Evolutionary conservation across 2,329 filamentous ascomycete genomes (phyloP).

Genomic region (Penicillium occitanis): DNA sequence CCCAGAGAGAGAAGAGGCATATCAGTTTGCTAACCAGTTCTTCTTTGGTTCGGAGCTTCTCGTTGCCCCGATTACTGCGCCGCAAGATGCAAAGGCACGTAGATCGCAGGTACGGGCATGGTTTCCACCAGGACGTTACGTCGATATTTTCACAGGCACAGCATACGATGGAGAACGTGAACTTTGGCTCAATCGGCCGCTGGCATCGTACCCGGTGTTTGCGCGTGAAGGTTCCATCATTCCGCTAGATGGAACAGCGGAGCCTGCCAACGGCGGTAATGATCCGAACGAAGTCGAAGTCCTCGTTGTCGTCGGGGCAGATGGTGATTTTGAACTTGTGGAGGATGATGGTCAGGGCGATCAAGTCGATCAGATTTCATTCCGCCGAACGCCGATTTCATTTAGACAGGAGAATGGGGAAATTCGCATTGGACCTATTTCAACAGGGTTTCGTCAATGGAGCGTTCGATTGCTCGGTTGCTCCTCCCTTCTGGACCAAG

Average conservation of each 20-base stretch:
- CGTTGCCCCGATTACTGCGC: constrained; percentile 57
- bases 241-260: constrained; percentile 51
- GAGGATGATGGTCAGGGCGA: constrained; percentile 10
- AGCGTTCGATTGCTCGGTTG: constrained; percentile 9
- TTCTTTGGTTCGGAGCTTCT: constrained; percentile 59
- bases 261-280: constrained; percentile 24
- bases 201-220: constrained; percentile 55
- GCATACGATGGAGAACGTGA: constrained; percentile 59
- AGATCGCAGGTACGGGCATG: constrained; percentile 54
- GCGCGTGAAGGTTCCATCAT: constrained; percentile 59
- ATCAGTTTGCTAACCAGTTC: constrained; percentile 58
- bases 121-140: constrained; percentile 54
- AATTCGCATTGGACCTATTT: constrained; percentile 9
- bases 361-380: background rate
- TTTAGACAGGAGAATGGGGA: constrained; percentile 10
- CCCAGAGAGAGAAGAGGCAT: constrained; percentile 54
- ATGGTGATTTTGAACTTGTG: constrained; percentile 34
- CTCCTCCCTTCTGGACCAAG: constrained; percentile 5
- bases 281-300: constrained; percentile 25
- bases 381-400: constrained; percentile 12
- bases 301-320: constrained; percentile 42
- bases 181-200: constrained; percentile 52
- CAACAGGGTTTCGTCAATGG: constrained; percentile 7
- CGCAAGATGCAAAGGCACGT: constrained; percentile 49
- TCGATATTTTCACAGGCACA: constrained; percentile 60